A percentile compares a stretch with the other conserved stretches of the same genome.
Conservation (phyloP, 441 rosid species). For the Aquilaria agallochum region DNA sequence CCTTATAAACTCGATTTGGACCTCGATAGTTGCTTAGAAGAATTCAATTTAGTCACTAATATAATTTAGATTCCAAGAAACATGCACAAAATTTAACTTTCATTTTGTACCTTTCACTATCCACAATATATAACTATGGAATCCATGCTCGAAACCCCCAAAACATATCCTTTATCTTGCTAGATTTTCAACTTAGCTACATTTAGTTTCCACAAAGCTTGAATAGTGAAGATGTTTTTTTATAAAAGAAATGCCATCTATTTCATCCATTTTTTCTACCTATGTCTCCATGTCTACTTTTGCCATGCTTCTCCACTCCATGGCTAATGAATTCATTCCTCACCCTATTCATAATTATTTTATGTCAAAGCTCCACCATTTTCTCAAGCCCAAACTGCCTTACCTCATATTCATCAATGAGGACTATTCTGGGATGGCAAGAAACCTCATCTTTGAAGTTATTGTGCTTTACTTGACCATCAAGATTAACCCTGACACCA, state of each 20-base stretch:
- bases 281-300: slow-evolving; percentile 1
- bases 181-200: too few relatives aligned
- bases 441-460: slow-evolving; percentile 2
- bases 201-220: too few relatives aligned
- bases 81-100: too few relatives aligned
- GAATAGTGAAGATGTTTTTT: background rate
- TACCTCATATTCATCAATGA: background rate
- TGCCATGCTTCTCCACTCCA: background rate
- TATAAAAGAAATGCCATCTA: background rate
- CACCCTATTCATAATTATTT: background rate
- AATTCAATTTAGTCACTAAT: too few relatives aligned
- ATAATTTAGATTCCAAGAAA: too few relatives aligned
- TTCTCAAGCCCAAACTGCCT: background rate
- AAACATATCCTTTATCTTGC: too few relatives aligned
- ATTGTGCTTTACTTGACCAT: slow-evolving; percentile 7
- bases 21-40: too few relatives aligned
- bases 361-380: background rate
- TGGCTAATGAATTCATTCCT: background rate
- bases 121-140: too few relatives aligned
- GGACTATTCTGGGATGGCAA: slow-evolving; percentile 2
- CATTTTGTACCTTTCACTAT: too few relatives aligned
- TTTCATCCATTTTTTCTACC: background rate
- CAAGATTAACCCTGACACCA: slow-evolving; percentile 6
- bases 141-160: too few relatives aligned
- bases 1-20: too few relatives aligned